Percentiles rank a stretch among this genome's conserved stretches.
Evolutionary conservation across 2,329 filamentous ascomycete species (phyloP).

Genomic region (Arthrobotrys iridis): DNA sequence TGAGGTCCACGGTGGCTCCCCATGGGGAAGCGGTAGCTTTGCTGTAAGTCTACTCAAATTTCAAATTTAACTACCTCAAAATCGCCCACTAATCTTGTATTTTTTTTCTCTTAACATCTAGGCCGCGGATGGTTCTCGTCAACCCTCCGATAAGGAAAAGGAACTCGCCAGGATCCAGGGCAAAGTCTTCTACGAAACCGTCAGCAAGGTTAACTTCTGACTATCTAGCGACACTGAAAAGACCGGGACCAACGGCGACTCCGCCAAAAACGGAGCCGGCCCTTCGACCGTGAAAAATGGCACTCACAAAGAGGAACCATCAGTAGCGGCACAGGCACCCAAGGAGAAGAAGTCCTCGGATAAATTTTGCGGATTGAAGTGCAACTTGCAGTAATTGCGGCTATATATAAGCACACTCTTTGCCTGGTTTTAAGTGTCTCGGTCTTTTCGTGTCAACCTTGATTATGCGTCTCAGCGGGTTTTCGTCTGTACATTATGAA

Average conservation of each 20-base stretch:
- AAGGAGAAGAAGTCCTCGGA: constrained; percentile 25
- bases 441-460: not conserved
- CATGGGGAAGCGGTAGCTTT: constrained; percentile 96
- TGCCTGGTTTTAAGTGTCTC: not conserved
- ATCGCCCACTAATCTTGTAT: not conserved
- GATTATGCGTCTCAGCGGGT: constrained; percentile 12
- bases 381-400: constrained; percentile 30
- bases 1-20: constrained; percentile 84
- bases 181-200: constrained; percentile 80
- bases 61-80: constrained; percentile 45
- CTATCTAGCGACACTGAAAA: constrained; percentile 71
- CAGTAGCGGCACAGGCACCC: not conserved
- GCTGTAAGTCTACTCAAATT: constrained; percentile 65
- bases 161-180: constrained; percentile 84
- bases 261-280: constrained; percentile 34
- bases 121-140: constrained; percentile 79
- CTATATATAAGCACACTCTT: not conserved
- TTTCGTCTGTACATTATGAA: constrained; percentile 30
- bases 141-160: constrained; percentile 79
- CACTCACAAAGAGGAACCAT: constrained; percentile 7
- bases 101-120: constrained; percentile 58
- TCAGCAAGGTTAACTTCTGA: constrained; percentile 80
- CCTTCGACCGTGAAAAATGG: not conserved
- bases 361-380: constrained; percentile 52
- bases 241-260: constrained; percentile 34